These are phyloP conservation scores for Pisolithus sp. DNA, from an alignment of 768 basidiomycete species.

Conservation along the genomic window DNA sequence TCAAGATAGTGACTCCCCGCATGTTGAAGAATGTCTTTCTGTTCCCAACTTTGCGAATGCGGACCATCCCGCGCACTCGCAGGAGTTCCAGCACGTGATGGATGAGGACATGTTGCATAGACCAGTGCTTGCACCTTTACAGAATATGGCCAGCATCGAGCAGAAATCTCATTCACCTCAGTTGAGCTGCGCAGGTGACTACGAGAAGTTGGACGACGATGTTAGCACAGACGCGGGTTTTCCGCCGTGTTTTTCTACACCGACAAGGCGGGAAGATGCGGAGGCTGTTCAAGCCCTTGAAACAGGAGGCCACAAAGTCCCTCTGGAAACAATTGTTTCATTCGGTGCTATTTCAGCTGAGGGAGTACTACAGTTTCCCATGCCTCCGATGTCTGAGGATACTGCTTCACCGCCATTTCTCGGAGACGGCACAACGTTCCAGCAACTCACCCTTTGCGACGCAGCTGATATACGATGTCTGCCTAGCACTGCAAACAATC, in stretches of 20 bases:
- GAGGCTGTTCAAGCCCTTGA: neutral
- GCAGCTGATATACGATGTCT: neutral
- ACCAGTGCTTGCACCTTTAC: too few species aligned
- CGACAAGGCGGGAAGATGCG: neutral
- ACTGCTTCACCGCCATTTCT: neutral
- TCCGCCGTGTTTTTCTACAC: neutral
- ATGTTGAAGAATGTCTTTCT: neutral
- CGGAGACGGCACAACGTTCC: neutral
- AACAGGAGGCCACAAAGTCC: neutral
- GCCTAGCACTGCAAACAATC: neutral
- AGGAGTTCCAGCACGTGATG: neutral
- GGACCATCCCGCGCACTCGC: neutral
- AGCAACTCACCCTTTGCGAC: neutral
- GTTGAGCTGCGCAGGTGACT: neutral
- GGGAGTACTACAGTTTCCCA: slow-evolving; percentile 16
- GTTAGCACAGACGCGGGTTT: neutral
- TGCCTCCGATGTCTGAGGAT: slow-evolving; percentile 10
- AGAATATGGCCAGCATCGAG: too few species aligned
- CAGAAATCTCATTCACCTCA: too few species aligned
- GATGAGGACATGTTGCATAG: too few species aligned
- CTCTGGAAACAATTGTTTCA: neutral
- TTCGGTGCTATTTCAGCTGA: neutral
- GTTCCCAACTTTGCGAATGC: neutral
- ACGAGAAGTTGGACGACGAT: neutral
- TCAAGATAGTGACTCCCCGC: slow-evolving; percentile 9